phyloP scores from a whole-genome alignment of 352 stramenopile species.

The Pythium aquatile region DNA sequence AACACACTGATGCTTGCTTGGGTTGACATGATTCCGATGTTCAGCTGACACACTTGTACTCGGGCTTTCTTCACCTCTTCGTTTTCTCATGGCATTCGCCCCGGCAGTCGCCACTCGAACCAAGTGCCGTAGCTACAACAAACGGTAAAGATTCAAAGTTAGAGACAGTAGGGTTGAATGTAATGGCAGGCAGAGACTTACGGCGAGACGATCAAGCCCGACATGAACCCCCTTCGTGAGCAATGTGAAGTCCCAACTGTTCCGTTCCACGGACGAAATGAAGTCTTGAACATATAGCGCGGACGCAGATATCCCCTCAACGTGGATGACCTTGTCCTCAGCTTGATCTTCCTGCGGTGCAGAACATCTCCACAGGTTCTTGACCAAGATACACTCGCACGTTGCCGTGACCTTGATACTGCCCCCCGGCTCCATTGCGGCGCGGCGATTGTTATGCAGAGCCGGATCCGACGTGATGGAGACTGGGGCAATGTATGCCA shows the following conservation, averaged over 20 bases:
- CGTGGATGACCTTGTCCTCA: background rate
- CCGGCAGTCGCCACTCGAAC: background rate
- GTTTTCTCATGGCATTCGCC: background rate
- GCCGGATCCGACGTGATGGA: constrained; percentile 11
- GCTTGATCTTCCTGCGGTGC: background rate
- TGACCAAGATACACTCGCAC: constrained; percentile 1
- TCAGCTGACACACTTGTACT: too few species aligned
- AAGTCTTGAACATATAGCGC: constrained; percentile 17
- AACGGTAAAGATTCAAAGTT: background rate
- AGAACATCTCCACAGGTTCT: constrained; percentile 13
- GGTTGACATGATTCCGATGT: background rate
- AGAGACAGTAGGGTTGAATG: background rate
- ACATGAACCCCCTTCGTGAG: background rate
- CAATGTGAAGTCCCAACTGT: constrained; percentile 7
- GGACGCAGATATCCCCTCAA: constrained; percentile 9
- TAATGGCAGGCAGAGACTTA: background rate
- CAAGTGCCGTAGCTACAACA: constrained; percentile 13
- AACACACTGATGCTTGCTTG: constrained; percentile 7
- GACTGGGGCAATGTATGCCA: constrained; percentile 5
- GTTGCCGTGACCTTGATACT: constrained; percentile 10
- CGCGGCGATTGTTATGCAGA: constrained; percentile 8
- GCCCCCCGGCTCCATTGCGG: constrained; percentile 14
- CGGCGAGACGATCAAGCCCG: constrained; percentile 11
- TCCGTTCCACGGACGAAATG: constrained; percentile 11
- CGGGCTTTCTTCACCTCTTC: background rate